Conservation (phyloP, 495 filamentous ascomycete genomes). For the Penicillium atrosanguineum region DNA sequence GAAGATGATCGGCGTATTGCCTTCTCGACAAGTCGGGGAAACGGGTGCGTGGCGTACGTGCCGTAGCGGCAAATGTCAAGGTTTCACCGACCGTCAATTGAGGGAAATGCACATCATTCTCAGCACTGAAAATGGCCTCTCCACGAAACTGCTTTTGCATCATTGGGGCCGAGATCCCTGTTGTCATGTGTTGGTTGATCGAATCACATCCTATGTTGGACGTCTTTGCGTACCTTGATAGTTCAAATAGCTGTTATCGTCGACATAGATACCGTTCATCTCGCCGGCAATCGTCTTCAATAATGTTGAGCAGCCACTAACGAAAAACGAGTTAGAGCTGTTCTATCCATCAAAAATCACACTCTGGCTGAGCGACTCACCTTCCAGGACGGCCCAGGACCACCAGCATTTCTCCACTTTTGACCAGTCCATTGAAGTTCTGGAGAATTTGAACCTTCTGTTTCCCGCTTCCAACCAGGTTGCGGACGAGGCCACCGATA, state of each 20-base stretch:
- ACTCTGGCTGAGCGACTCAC: no score
- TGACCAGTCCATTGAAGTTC: conserved; percentile 69
- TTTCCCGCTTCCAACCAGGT: conserved; percentile 45
- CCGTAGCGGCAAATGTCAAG: conserved; percentile 54
- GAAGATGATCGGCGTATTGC: conserved; percentile 44
- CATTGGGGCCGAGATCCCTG: no score
- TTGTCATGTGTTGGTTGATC: no score
- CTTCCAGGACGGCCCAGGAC: conserved; percentile 78
- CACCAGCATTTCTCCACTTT: conserved; percentile 78
- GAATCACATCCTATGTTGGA: no score
- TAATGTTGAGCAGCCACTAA: conserved; percentile 69
- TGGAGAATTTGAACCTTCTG: conserved; percentile 68
- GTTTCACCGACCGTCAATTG: conserved; percentile 60
- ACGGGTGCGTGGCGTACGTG: conserved; percentile 37
- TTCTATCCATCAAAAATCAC: no score
- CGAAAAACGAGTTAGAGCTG: no score
- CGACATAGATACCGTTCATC: conserved; percentile 68
- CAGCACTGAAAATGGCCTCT: conserved; percentile 62
- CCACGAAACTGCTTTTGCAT: conserved; percentile 71
- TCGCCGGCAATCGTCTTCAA: conserved; percentile 71
- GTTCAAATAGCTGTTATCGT: conserved; percentile 56
- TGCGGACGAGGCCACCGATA: conserved; percentile 43
- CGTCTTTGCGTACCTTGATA: conserved; percentile 78
- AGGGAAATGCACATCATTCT: conserved; percentile 66
- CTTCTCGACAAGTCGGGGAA: conserved; percentile 37